phyloP scores from a whole-genome alignment of 495 filamentous ascomycete genomes.

The Xylaria grammica region DNA sequence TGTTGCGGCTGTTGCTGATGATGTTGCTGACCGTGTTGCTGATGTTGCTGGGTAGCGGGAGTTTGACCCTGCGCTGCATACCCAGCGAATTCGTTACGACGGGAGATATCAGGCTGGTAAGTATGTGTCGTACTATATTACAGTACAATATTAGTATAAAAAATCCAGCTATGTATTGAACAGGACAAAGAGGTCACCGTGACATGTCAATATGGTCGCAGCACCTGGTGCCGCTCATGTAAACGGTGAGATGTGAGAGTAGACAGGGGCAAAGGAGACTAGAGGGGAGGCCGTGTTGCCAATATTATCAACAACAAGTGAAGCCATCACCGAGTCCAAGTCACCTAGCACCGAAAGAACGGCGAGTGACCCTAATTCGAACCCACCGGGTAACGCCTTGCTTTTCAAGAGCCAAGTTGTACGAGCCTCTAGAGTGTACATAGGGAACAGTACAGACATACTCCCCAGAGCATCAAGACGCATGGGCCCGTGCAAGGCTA shows the following conservation, averaged over 20 bases:
- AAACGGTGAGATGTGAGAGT: not conserved
- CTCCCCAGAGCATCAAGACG: slow-evolving; percentile 26
- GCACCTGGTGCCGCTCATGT: slow-evolving; percentile 18
- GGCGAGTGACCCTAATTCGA: not conserved
- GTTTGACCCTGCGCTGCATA: slow-evolving; percentile 33
- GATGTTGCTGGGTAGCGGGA: slow-evolving; percentile 37
- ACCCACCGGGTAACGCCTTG: slow-evolving; percentile 24
- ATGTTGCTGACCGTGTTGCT: slow-evolving; percentile 36
- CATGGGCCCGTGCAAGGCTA: slow-evolving; percentile 21
- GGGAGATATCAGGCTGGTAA: slow-evolving; percentile 49
- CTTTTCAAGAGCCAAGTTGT: slow-evolving; percentile 16
- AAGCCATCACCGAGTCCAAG: not conserved
- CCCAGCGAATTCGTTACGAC: slow-evolving; percentile 45
- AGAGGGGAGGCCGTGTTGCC: not conserved
- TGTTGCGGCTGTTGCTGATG: slow-evolving; percentile 35
- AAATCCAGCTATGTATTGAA: not conserved
- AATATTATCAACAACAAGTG: not conserved
- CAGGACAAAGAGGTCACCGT: not conserved
- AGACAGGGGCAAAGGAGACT: not conserved
- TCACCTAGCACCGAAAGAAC: slow-evolving; percentile 1
- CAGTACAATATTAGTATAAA: slow-evolving; percentile 30
- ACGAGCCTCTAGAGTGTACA: not conserved
- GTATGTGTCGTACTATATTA: slow-evolving; percentile 43
- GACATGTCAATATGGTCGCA: slow-evolving; percentile 31
- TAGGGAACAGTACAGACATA: slow-evolving; percentile 3